Base-by-base conservation (phyloP, 2,329 filamentous ascomycete genomes). In the Paecilomyces fulvus region DNA sequence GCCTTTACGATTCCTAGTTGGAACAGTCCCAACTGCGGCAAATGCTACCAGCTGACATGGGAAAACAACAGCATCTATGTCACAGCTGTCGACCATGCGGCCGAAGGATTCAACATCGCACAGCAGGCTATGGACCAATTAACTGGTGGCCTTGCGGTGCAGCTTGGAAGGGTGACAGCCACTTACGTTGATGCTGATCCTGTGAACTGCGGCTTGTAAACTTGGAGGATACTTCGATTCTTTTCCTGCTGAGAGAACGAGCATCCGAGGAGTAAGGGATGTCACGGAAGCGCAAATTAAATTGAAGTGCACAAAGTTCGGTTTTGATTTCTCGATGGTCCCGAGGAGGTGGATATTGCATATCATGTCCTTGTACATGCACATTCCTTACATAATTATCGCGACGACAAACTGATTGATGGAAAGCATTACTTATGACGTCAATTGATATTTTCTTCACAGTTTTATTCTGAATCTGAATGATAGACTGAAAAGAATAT, bases 11-110 rank as follows among this genome's bases (percentile, higher is more conserved):
- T 82, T 55, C 63, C 58, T 1, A 75, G 73, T 52, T 81, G 76
- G 76, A 76, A 77, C 62, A 72, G 68, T 52, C 59, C 65, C 14
- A 70, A 78, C 67, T 83, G 80, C 65, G 80, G 80, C 52, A 77
- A 75, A 49, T 83, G 80, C 72, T 82, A 79, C 65, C 66, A 72
- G 54, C 62, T 83, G 55, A 74, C 72, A 49, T 83, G 77, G 67
- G 72, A 75, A 51, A 59, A 62, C 30, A 75, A 72, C 49, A 67
- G 66, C 3, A 75, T 82, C 66, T 75, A 77, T 58, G 69, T 81
- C 23, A 68, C 78, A 14, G 80, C 75, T 1, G 70, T 83, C 49
- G 80, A 82, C 59, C 65, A 74, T 3, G 74, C 67, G 0, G 58
- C 65, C 3, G 67, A 67, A 43, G 79, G 78, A 8, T 79, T 82